These are phyloP conservation scores for Hemerocallis citrina DNA, from an alignment of 106 monocot species.

Conservation along the genomic window DNA sequence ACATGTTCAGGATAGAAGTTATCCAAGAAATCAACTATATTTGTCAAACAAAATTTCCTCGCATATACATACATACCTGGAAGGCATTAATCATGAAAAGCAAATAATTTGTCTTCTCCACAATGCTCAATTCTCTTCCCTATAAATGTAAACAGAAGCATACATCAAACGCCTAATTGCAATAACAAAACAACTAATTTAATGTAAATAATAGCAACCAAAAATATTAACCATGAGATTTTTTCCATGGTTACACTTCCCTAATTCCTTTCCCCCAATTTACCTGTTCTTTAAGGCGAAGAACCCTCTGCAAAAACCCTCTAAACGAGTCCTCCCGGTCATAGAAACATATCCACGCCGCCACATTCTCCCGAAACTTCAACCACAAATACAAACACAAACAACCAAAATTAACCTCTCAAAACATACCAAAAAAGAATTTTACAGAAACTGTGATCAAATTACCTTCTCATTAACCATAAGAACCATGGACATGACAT, in stretches of 20 bases:
- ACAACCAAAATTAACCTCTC: neutral
- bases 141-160: constrained; percentile 9
- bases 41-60: neutral
- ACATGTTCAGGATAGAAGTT: neutral
- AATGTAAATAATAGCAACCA: neutral
- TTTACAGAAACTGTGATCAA: too few relatives aligned
- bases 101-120: constrained; percentile 95
- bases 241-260: too few relatives aligned
- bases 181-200: neutral
- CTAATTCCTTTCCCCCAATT: too few relatives aligned
- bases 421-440: too few relatives aligned
- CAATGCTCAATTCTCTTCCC: constrained; percentile 64
- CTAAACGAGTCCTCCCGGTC: constrained; percentile 71
- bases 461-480: constrained; percentile 99
- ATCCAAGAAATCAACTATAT: neutral
- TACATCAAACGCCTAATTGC: neutral
- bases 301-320: constrained; percentile 65
- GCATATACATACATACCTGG: constrained; percentile 52
- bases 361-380: constrained; percentile 95
- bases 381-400: constrained; percentile 6
- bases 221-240: neutral
- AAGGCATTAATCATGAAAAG: constrained; percentile 98
- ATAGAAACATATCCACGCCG: constrained; percentile 92
- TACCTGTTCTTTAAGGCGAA: constrained; percentile 83
- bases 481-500: constrained; percentile 95